Conservation (phyloP, 78 protist genomes). For the Planoprotostelium fungivorum region DNA sequence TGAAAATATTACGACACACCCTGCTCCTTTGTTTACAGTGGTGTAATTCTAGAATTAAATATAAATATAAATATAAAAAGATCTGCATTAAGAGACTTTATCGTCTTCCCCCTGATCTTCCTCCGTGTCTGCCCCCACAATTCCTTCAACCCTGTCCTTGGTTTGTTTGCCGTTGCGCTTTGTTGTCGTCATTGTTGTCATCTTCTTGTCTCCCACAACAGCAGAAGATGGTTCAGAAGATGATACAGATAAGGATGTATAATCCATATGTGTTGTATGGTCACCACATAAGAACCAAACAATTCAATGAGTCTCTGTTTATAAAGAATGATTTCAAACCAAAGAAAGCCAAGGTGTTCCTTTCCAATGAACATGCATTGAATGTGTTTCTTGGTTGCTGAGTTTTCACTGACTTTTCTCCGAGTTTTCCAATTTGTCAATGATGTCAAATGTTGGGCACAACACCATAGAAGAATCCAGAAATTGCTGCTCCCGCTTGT, state of each 20-base stretch:
- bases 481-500: neutral
- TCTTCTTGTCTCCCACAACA: slow-evolving; percentile 1
- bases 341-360: no score
- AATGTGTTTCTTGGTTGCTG: no score
- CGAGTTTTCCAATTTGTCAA: no score
- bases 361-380: no score
- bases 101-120: slow-evolving; percentile 2
- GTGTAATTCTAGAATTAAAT: neutral
- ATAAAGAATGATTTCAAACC: no score
- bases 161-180: slow-evolving; percentile 1
- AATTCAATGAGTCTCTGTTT: no score
- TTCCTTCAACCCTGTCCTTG: neutral
- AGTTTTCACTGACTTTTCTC: no score
- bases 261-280: no score
- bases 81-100: neutral
- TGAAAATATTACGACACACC: neutral
- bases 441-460: no score
- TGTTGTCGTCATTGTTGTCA: neutral
- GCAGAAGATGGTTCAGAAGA: neutral
- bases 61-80: neutral
- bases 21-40: neutral
- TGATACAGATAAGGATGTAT: neutral
- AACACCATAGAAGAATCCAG: neutral
- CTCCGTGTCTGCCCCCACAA: neutral
- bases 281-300: no score